phyloP scores from a whole-genome alignment of 2,329 filamentous ascomycete species.

The Colletotrichum cuscutae region DNA sequence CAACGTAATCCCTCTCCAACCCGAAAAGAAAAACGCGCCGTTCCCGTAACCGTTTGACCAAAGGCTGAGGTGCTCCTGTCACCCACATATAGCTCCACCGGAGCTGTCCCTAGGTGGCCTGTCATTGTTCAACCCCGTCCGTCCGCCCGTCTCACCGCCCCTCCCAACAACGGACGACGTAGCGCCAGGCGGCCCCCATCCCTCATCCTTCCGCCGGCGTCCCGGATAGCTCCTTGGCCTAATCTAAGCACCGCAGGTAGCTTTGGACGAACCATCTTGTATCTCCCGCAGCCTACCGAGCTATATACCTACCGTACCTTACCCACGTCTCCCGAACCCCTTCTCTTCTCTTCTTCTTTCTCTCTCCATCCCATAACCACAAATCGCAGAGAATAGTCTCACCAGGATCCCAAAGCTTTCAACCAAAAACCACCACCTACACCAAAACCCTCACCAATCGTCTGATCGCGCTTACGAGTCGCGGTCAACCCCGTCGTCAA shows the following conservation, averaged over 20 bases:
- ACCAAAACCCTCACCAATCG: constrained; percentile 22
- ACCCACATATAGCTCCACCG: not conserved
- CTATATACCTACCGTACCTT: not conserved
- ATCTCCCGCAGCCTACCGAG: not conserved
- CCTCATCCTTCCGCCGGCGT: constrained; percentile 2
- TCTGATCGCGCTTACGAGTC: constrained; percentile 65
- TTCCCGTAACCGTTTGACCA: not conserved
- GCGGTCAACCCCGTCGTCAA: constrained; percentile 78
- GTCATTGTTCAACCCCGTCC: not conserved
- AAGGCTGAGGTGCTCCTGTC: not conserved
- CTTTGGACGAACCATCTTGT: constrained; percentile 22
- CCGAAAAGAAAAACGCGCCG: not conserved
- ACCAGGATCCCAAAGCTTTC: not conserved
- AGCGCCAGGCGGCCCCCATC: not conserved
- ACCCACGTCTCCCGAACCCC: not conserved
- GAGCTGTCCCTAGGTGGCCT: not conserved
- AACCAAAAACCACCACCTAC: not conserved
- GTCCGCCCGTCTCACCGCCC: not conserved
- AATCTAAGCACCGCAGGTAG: not conserved
- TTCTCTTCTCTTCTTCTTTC: constrained; percentile 3
- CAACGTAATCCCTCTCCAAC: not conserved
- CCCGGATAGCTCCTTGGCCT: not conserved
- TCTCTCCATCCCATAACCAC: not conserved
- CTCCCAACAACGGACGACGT: not conserved
- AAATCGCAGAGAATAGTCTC: constrained; percentile 3